These are phyloP conservation scores for Penicillium mononematosum DNA, from an alignment of 495 filamentous ascomycete species.

Conservation along the genomic window DNA sequence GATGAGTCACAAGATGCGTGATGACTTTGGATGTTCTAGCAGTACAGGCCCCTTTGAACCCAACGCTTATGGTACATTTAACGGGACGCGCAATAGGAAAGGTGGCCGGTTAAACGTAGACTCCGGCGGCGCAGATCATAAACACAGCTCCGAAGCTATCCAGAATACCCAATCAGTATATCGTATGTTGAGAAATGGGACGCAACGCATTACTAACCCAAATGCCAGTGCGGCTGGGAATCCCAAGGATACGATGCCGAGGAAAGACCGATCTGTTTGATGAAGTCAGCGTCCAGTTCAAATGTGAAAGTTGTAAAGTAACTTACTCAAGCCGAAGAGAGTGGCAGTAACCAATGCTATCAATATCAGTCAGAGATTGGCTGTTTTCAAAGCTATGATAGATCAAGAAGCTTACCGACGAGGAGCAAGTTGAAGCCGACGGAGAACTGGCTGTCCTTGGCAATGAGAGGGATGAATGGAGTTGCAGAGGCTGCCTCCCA, in stretches of 20 bases:
- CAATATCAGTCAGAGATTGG: constrained; percentile 20
- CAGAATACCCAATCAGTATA: constrained; percentile 10
- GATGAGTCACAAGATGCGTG: constrained; percentile 19
- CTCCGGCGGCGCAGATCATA: constrained; percentile 97
- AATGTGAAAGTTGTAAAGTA: background rate
- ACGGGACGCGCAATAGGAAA: constrained; percentile 28
- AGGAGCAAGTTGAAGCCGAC: constrained; percentile 77
- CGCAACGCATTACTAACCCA: constrained; percentile 62
- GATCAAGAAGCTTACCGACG: constrained; percentile 48
- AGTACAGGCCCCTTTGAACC: constrained; percentile 36
- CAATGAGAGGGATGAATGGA: constrained; percentile 77
- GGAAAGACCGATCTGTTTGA: constrained; percentile 75
- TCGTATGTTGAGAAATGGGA: background rate
- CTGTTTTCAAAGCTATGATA: constrained; percentile 5
- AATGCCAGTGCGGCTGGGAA: constrained; percentile 84
- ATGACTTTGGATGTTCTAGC: constrained; percentile 37
- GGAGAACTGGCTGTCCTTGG: constrained; percentile 80
- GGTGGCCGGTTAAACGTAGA: constrained; percentile 79
- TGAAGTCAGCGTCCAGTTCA: constrained; percentile 15
- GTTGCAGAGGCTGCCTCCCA: constrained; percentile 85
- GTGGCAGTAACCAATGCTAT: constrained; percentile 62
- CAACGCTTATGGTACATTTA: constrained; percentile 42
- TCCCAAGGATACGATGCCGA: constrained; percentile 73
- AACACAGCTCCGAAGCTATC: constrained; percentile 88
- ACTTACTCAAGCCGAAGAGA: constrained; percentile 80